Evolutionary conservation across 1,284 basidiomycete species (phyloP).

Genomic region (Schizophyllum amplum): DNA sequence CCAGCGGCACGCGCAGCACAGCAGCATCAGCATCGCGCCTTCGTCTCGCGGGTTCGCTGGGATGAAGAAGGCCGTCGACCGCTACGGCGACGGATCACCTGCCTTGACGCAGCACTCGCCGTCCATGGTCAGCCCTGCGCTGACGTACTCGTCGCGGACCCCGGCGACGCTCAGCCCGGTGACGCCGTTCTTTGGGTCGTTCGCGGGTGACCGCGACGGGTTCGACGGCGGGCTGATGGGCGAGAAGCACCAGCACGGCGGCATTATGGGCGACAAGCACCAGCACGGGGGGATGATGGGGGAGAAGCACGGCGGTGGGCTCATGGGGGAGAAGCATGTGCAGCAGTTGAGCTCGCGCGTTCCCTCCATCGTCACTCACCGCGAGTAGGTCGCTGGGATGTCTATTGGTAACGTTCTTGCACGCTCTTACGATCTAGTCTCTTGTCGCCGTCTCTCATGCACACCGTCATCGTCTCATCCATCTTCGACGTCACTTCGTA

Average conservation of each 20-base stretch:
- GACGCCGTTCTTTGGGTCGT: slow-evolving; percentile 49
- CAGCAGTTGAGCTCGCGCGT: neutral
- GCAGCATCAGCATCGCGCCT: slow-evolving; percentile 30
- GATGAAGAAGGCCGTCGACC: neutral
- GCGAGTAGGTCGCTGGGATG: neutral
- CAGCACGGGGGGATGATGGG: neutral
- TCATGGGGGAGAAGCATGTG: neutral
- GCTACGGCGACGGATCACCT: slow-evolving; percentile 7
- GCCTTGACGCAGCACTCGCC: slow-evolving; percentile 29
- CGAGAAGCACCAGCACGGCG: neutral
- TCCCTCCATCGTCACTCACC: neutral
- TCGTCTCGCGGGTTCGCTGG: neutral
- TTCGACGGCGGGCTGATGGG: neutral
- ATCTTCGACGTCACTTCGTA: too few species aligned
- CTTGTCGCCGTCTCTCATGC: too few species aligned
- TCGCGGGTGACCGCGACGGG: slow-evolving; percentile 13
- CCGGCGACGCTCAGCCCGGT: slow-evolving; percentile 55
- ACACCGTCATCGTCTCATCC: too few species aligned
- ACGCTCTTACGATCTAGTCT: too few species aligned
- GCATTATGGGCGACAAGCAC: neutral
- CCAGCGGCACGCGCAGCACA: slow-evolving; percentile 33
- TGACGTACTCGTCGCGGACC: slow-evolving; percentile 52
- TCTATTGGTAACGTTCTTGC: too few species aligned
- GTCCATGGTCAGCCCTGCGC: slow-evolving; percentile 44
- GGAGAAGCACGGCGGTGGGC: neutral